These are phyloP conservation scores for Cubamyces lactineus DNA, from an alignment of 768 basidiomycete species.

Conservation along the genomic window DNA sequence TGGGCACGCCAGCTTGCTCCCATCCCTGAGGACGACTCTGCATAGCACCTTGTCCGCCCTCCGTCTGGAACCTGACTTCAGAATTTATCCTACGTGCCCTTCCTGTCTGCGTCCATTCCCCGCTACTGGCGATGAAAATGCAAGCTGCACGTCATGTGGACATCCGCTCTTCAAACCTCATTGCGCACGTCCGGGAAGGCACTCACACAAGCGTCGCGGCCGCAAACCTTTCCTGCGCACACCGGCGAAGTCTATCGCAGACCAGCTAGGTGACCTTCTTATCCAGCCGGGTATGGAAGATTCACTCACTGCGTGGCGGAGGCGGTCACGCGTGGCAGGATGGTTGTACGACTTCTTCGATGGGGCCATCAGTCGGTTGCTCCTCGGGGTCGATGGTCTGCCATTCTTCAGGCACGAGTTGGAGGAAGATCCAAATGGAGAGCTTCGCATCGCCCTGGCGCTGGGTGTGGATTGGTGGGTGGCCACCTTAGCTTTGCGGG, in stretches of 20 bases:
- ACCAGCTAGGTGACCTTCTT: constrained; percentile 24
- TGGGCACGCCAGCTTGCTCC: neutral
- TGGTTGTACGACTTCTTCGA: constrained; percentile 35
- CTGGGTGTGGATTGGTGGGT: constrained; percentile 39
- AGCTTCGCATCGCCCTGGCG: constrained; percentile 35
- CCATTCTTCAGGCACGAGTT: constrained; percentile 34
- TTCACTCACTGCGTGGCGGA: constrained; percentile 24
- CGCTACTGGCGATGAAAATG: neutral
- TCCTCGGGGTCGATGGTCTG: constrained; percentile 32
- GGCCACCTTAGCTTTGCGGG: too few species aligned
- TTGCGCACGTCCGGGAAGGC: too few species aligned
- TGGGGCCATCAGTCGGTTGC: constrained; percentile 30
- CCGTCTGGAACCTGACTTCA: neutral
- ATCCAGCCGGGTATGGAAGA: constrained; percentile 33
- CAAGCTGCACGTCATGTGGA: neutral
- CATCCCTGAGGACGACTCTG: neutral
- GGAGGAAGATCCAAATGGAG: constrained; percentile 23
- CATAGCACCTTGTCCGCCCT: neutral
- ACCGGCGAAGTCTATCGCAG: constrained; percentile 17
- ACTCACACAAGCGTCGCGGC: too few species aligned
- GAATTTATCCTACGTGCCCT: neutral
- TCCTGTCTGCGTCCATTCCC: neutral
- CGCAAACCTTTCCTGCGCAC: constrained; percentile 6
- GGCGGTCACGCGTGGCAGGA: constrained; percentile 8
- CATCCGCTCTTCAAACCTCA: neutral